These are phyloP conservation scores for Epithemia pelagica DNA, from an alignment of 108 stramenopile species.

Conservation along the genomic window DNA sequence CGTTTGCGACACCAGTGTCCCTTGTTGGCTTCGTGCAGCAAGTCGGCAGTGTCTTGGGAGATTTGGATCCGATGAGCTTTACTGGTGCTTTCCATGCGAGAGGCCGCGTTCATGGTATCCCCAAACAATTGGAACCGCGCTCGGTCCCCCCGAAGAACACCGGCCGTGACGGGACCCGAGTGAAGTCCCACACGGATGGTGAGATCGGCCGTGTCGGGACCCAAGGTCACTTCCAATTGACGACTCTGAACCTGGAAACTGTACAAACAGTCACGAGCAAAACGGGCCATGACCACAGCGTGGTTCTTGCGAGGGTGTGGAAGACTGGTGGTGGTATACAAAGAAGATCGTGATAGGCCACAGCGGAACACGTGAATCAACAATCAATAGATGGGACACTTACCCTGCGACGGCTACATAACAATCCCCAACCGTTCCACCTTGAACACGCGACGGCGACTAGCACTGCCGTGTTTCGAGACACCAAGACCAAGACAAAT, in stretches of 20 bases:
- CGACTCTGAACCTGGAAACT: not conserved
- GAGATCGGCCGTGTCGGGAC: constrained; percentile 6
- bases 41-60: constrained; percentile 10
- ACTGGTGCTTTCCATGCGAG: constrained; percentile 18
- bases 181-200: constrained; percentile 11
- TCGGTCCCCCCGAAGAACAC: constrained; percentile 10
- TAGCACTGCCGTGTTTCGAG: constrained; percentile 11
- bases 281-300: constrained; percentile 16
- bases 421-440: constrained; percentile 4
- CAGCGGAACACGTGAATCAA: not conserved
- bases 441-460: constrained; percentile 8
- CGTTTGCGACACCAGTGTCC: constrained; percentile 10
- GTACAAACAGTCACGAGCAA: constrained; percentile 12
- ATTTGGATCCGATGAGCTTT: constrained; percentile 11
- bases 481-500: not conserved
- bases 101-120: constrained; percentile 16
- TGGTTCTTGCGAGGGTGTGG: not conserved
- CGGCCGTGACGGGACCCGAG: constrained; percentile 12
- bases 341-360: not conserved
- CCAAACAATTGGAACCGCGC: constrained; percentile 17
- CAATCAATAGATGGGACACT: not conserved
- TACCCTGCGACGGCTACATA: constrained; percentile 12
- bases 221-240: constrained; percentile 5
- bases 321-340: not conserved
- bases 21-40: constrained; percentile 10